Percentiles rank a stretch among this genome's conserved stretches.
phyloP scores from a whole-genome alignment of 2,329 filamentous ascomycete species.

The Trichoderma sp. region DNA sequence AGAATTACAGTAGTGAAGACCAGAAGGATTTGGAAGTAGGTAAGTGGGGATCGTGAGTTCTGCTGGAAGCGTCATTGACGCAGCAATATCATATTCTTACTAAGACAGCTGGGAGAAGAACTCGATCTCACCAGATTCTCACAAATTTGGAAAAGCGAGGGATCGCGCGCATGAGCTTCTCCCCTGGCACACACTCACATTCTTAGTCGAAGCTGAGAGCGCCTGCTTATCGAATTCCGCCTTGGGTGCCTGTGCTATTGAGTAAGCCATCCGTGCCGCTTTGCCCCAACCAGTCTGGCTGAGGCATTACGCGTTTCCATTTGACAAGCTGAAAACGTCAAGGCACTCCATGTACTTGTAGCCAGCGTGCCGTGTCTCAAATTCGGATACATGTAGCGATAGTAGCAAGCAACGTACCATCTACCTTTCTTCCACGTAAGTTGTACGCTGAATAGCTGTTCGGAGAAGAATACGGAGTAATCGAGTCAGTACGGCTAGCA shows the following conservation, averaged over 20 bases:
- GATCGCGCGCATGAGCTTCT: not conserved
- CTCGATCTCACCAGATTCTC: not conserved
- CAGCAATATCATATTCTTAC: not conserved
- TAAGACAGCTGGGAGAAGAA: not conserved
- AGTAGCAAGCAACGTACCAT: too few relatives aligned
- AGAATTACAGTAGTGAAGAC: not conserved
- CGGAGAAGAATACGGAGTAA: too few relatives aligned
- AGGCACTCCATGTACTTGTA: not conserved
- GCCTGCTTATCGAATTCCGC: not conserved
- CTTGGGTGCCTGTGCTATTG: not conserved
- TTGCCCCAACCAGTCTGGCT: not conserved
- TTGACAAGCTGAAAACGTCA: not conserved
- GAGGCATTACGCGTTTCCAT: constrained; percentile 4
- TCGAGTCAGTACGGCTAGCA: too few relatives aligned
- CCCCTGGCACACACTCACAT: not conserved
- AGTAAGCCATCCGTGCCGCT: not conserved
- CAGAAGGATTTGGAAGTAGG: not conserved
- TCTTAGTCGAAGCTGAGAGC: not conserved
- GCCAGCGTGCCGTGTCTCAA: too few relatives aligned
- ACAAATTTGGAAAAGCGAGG: not conserved
- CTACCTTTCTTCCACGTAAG: too few relatives aligned
- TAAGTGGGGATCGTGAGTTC: not conserved
- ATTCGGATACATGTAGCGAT: too few relatives aligned
- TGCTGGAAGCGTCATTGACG: not conserved
- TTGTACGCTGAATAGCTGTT: too few relatives aligned